These are phyloP conservation scores for Solanum hybrid DNA, from an alignment of 305 asterid species.

Conservation along the genomic window DNA sequence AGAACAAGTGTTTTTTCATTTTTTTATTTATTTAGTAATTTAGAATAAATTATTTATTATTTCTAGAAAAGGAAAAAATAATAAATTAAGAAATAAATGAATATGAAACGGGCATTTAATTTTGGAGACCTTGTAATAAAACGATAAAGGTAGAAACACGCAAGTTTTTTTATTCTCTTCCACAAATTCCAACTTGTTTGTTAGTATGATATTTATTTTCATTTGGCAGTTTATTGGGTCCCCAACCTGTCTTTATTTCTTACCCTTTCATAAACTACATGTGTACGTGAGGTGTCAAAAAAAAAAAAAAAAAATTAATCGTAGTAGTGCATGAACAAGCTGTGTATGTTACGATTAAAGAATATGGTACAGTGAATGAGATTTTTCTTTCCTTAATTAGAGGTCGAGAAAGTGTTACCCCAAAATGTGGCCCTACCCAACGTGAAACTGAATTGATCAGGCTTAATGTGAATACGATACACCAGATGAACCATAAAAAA, in stretches of 20 bases:
- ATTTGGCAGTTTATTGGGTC: not conserved
- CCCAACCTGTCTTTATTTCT: not conserved
- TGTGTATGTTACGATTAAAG: not conserved
- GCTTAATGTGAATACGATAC: not conserved
- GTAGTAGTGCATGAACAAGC: not conserved
- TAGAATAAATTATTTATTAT: not conserved
- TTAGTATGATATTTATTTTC: not conserved
- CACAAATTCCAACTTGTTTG: not conserved
- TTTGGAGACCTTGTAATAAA: not conserved
- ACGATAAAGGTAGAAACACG: not conserved
- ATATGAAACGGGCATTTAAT: not conserved
- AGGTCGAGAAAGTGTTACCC: not conserved
- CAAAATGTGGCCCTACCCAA: not conserved
- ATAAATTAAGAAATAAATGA: not conserved
- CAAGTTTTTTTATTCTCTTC: not conserved
- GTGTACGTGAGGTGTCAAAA: not conserved
- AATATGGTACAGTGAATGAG: rapidly evolving
- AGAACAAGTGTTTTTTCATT: not conserved
- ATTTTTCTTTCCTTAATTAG: not conserved
- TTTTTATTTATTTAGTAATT: not conserved
- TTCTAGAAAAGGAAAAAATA: not conserved
- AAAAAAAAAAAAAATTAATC: not conserved
- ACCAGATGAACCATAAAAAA: not conserved
- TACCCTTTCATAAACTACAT: not conserved
- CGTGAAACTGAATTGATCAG: rapidly evolving